phyloP scores from a whole-genome alignment of 768 basidiomycete species.

The Russula ochroleuca region DNA sequence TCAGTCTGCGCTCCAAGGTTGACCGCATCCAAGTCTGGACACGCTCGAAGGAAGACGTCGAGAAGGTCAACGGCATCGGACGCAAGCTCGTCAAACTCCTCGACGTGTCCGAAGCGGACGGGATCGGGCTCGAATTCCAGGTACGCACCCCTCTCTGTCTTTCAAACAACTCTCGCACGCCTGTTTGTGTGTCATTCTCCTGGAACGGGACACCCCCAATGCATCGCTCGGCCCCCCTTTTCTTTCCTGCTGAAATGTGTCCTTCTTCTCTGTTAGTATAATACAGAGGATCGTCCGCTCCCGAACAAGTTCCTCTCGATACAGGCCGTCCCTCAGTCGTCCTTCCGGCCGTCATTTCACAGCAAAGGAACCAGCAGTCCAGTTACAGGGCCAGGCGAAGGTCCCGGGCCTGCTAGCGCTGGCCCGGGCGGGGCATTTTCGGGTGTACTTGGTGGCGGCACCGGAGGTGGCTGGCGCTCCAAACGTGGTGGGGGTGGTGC shows the following conservation, averaged over 20 bases:
- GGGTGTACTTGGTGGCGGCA: slow-evolving; percentile 31
- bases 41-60: slow-evolving; percentile 78
- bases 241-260: slow-evolving; percentile 1
- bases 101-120: slow-evolving; percentile 78
- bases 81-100: slow-evolving; percentile 77
- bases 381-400: slow-evolving; percentile 31
- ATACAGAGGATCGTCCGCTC: slow-evolving; percentile 80
- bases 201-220: neutral
- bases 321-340: slow-evolving; percentile 60
- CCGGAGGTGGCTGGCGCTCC: slow-evolving; percentile 6
- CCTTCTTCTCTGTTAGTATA: slow-evolving; percentile 48
- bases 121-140: slow-evolving; percentile 88
- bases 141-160: too few species aligned
- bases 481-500: slow-evolving; percentile 10
- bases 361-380: slow-evolving; percentile 35
- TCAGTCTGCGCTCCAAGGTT: slow-evolving; percentile 79
- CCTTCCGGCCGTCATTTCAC: slow-evolving; percentile 65
- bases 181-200: neutral
- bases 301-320: slow-evolving; percentile 81
- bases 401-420: slow-evolving; percentile 29
- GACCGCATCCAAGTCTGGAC: slow-evolving; percentile 94
- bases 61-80: slow-evolving; percentile 79
- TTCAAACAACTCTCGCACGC: neutral
- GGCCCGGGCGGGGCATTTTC: slow-evolving; percentile 44
- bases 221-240: neutral